Percentiles rank a stretch among this genome's conserved stretches.
Conservation (phyloP, 129 eudicot genomes). For the Heracleum sosnowskyi region DNA sequence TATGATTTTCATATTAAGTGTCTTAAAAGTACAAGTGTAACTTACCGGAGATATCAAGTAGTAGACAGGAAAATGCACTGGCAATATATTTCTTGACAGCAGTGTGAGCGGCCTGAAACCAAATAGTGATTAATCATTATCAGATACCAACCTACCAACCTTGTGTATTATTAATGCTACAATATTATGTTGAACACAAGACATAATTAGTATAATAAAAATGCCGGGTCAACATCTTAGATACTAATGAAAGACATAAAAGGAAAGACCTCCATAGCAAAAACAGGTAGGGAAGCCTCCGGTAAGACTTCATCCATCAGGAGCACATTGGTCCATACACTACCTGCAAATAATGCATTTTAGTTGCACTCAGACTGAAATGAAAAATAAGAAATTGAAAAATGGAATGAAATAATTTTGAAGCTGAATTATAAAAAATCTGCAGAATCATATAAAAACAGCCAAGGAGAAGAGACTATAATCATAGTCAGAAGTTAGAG, state of each 20-base stretch:
- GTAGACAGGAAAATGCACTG: slow-evolving; percentile 57
- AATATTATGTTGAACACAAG: not conserved
- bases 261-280: slow-evolving; percentile 56
- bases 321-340: slow-evolving; percentile 88
- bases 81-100: slow-evolving; percentile 63
- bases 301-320: slow-evolving; percentile 81
- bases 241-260: slow-evolving; percentile 16
- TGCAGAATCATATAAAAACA: not conserved
- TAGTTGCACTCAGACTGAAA: not conserved
- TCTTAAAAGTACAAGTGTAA: slow-evolving; percentile 2
- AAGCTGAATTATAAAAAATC: not conserved
- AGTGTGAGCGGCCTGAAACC: slow-evolving; percentile 60
- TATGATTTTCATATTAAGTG: not conserved
- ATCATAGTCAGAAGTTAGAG: not conserved
- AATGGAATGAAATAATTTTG: not conserved
- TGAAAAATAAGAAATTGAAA: not conserved
- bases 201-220: not conserved
- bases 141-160: slow-evolving; percentile 7
- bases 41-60: slow-evolving; percentile 68
- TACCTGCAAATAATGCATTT: slow-evolving; percentile 30
- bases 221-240: not conserved
- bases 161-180: not conserved
- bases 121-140: slow-evolving; percentile 13
- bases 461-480: not conserved
- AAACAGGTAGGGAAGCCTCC: slow-evolving; percentile 66